Percentiles rank a stretch among this genome's conserved stretches.
These are phyloP conservation scores for Garcia nutans DNA, from an alignment of 345 rosid species.

Conservation along the genomic window DNA sequence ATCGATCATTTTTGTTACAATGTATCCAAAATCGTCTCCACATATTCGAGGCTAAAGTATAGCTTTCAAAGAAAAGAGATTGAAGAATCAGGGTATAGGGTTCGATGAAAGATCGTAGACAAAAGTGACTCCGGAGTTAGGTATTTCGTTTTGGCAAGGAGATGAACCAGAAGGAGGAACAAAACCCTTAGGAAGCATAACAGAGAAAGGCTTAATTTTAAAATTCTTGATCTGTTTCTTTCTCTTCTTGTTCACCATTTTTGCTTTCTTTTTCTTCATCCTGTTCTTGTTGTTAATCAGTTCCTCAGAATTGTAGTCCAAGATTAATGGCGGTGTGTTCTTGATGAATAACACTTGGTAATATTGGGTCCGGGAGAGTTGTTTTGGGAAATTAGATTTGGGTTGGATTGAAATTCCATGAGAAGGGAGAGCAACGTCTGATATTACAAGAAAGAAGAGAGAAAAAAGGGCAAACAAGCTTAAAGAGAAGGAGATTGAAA, in stretches of 20 bases:
- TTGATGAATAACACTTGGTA: conserved; percentile 25
- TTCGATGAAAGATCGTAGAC: conserved; percentile 46
- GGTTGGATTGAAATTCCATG: conserved; percentile 14
- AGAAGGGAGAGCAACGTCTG: conserved; percentile 13
- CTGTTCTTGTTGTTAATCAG: conserved; percentile 9
- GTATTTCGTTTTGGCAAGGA: conserved; percentile 53
- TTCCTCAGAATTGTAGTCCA: conserved; percentile 14
- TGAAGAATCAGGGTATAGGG: conserved; percentile 24
- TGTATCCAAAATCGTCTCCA: conserved; percentile 9
- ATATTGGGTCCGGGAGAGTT: neutral
- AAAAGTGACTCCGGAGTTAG: conserved; percentile 25
- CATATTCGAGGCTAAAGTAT: neutral
- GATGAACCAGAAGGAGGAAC: conserved; percentile 69
- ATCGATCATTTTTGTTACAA: conserved; percentile 4
- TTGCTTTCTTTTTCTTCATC: conserved; percentile 15
- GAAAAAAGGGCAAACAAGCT: conserved; percentile 9
- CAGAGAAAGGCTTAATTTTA: conserved; percentile 36
- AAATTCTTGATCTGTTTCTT: conserved; percentile 22
- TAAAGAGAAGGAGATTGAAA: conserved; percentile 14
- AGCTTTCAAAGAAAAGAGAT: neutral
- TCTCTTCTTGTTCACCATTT: conserved; percentile 15
- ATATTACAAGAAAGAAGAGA: conserved; percentile 18
- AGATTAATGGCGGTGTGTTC: conserved; percentile 34
- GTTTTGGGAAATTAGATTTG: neutral
- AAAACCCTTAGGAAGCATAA: conserved; percentile 62